phyloP scores from a whole-genome alignment of 2,329 filamentous ascomycete genomes.

The Lasiodiplodia theobromae region DNA sequence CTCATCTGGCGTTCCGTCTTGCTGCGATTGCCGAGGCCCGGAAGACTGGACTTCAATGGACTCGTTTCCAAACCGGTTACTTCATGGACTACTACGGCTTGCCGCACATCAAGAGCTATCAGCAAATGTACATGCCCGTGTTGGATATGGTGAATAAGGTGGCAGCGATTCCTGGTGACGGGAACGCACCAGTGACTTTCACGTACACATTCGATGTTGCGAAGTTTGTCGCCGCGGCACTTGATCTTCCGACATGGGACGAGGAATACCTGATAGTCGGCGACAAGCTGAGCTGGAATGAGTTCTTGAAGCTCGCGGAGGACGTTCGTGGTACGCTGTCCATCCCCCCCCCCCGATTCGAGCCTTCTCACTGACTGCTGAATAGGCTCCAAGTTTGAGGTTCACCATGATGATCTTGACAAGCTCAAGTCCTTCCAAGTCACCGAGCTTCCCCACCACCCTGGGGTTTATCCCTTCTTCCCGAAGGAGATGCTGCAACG shows the following conservation, averaged over 20 bases:
- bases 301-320: constrained; percentile 32
- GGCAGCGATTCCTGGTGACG: constrained; percentile 59
- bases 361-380: not conserved
- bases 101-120: constrained; percentile 36
- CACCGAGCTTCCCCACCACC: constrained; percentile 33
- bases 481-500: constrained; percentile 32
- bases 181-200: constrained; percentile 53
- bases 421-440: constrained; percentile 31
- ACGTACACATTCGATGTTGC: constrained; percentile 61
- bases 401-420: constrained; percentile 34
- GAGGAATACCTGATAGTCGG: constrained; percentile 37
- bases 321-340: constrained; percentile 26
- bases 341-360: not conserved
- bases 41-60: constrained; percentile 39
- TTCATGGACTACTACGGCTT: constrained; percentile 44
- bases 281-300: constrained; percentile 33
- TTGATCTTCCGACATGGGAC: constrained; percentile 56
- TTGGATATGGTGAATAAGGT: constrained; percentile 32
- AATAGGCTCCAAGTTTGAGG: constrained; percentile 30
- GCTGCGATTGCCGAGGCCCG: constrained; percentile 31
- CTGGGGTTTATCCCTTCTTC: constrained; percentile 31
- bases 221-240: constrained; percentile 51
- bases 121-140: constrained; percentile 30
- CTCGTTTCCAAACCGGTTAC: constrained; percentile 37
- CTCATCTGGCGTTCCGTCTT: not conserved